Evolutionary conservation across 495 filamentous ascomycete species (phyloP).

Genomic region (Penicillium waksmanii): DNA sequence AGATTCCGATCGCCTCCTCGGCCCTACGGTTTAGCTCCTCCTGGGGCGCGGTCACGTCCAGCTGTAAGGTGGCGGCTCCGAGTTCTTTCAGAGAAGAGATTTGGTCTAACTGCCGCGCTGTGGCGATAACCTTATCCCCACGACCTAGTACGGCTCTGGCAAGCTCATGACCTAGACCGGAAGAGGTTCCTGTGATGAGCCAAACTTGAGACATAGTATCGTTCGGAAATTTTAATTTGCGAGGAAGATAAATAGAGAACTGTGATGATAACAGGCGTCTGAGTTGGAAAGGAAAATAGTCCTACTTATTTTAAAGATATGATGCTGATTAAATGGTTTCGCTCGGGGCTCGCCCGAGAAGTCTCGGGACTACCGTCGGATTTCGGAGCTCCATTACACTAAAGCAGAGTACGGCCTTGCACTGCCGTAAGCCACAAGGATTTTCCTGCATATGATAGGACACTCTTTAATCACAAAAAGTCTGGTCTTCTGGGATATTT

Average conservation of each 20-base stretch:
- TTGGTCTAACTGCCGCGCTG: slow-evolving; percentile 48
- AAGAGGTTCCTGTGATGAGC: slow-evolving; percentile 59
- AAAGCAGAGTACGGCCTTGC: too few relatives aligned
- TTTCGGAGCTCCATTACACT: not conserved
- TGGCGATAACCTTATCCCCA: slow-evolving; percentile 61
- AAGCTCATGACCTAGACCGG: slow-evolving; percentile 55
- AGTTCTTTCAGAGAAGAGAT: slow-evolving; percentile 45
- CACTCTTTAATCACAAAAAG: too few relatives aligned
- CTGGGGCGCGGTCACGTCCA: slow-evolving; percentile 49
- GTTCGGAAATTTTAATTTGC: not conserved
- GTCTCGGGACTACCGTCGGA: not conserved
- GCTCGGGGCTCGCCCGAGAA: not conserved
- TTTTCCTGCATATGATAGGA: too few relatives aligned
- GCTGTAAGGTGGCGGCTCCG: slow-evolving; percentile 44
- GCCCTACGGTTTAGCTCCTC: slow-evolving; percentile 36
- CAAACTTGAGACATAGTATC: slow-evolving; percentile 45
- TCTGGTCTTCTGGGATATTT: too few relatives aligned
- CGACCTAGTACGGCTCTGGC: slow-evolving; percentile 37
- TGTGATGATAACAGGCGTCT: not conserved
- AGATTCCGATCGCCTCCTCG: slow-evolving; percentile 39
- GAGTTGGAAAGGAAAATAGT: not conserved
- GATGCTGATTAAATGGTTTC: not conserved
- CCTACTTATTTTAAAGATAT: not conserved
- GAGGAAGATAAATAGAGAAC: not conserved
- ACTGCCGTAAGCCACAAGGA: too few relatives aligned